phyloP scores from a whole-genome alignment of 345 rosid species.

The Sisymbrium altissimum region DNA sequence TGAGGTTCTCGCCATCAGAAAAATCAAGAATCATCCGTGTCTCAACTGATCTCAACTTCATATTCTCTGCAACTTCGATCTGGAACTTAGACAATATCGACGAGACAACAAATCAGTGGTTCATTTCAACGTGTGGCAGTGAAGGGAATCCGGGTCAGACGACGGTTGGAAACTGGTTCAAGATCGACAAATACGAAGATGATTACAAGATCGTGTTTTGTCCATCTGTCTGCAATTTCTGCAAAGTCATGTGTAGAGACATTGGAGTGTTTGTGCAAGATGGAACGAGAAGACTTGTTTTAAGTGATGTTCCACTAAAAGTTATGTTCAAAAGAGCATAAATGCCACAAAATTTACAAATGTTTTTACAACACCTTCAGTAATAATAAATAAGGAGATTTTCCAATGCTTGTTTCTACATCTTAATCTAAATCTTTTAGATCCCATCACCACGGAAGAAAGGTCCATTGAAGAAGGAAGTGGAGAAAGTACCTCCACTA shows the following conservation, averaged over 20 bases:
- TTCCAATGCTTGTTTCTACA: slow-evolving; percentile 13
- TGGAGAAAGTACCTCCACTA: slow-evolving; percentile 87
- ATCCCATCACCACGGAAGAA: slow-evolving; percentile 65
- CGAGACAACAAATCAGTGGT: slow-evolving; percentile 36
- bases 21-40: slow-evolving; percentile 19
- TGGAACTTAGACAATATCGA: slow-evolving; percentile 48
- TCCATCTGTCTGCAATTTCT: slow-evolving; percentile 54
- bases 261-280: slow-evolving; percentile 48
- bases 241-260: slow-evolving; percentile 54
- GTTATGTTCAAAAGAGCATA: slow-evolving; percentile 54
- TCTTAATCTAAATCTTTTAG: slow-evolving; percentile 24
- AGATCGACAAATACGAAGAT: slow-evolving; percentile 44
- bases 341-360: not conserved
- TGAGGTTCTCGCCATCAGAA: slow-evolving; percentile 19
- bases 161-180: slow-evolving; percentile 57
- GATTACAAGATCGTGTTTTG: slow-evolving; percentile 62
- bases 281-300: slow-evolving; percentile 45
- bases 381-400: not conserved
- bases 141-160: slow-evolving; percentile 53
- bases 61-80: slow-evolving; percentile 40
- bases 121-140: slow-evolving; percentile 51
- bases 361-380: not conserved
- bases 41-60: slow-evolving; percentile 40
- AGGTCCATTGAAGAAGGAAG: slow-evolving; percentile 65
- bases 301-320: slow-evolving; percentile 52